A percentile compares a stretch with the other conserved stretches of the same genome.
Conservation (phyloP, 768 basidiomycete species). For the Lentinus tigrinus region DNA sequence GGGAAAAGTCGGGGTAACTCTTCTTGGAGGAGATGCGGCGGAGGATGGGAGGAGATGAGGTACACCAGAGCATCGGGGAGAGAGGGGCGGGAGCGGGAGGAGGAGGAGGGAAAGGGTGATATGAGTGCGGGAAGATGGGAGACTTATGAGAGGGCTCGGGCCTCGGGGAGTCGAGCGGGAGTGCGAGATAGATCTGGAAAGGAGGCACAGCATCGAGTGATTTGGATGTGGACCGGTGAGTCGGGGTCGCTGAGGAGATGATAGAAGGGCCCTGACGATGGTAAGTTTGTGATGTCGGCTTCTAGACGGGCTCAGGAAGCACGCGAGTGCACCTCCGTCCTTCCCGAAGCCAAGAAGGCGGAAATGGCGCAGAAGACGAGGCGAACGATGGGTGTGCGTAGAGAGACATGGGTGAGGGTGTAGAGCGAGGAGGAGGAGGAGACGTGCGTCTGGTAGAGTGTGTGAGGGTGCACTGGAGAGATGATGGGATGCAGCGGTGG, state of each 20-base stretch:
- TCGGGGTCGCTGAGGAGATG: not conserved
- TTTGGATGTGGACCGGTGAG: not conserved
- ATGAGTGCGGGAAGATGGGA: slow-evolving; percentile 11
- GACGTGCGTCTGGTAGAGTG: not conserved
- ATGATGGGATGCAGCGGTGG: not conserved
- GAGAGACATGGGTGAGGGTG: too few species aligned
- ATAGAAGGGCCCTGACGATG: not conserved
- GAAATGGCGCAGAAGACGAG: not conserved
- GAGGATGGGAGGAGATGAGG: slow-evolving; percentile 1
- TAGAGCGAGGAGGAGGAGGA: too few species aligned
- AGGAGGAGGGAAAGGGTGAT: slow-evolving; percentile 6
- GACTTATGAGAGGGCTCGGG: not conserved
- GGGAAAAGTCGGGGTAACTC: slow-evolving; percentile 8
- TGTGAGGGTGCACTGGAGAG: not conserved
- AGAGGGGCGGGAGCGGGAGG: not conserved
- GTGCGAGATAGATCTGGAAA: slow-evolving; percentile 7
- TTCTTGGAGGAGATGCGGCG: slow-evolving; percentile 8
- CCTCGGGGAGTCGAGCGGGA: slow-evolving; percentile 2
- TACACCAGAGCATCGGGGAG: slow-evolving; percentile 8
- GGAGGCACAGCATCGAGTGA: slow-evolving; percentile 12
- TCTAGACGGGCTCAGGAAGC: too few species aligned
- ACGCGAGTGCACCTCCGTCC: too few species aligned
- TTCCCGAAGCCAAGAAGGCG: too few species aligned
- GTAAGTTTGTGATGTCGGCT: not conserved
- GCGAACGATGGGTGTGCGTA: not conserved